Conservation (phyloP, 2,329 filamentous ascomycete genomes). For the Albophoma yamanashiensis region DNA sequence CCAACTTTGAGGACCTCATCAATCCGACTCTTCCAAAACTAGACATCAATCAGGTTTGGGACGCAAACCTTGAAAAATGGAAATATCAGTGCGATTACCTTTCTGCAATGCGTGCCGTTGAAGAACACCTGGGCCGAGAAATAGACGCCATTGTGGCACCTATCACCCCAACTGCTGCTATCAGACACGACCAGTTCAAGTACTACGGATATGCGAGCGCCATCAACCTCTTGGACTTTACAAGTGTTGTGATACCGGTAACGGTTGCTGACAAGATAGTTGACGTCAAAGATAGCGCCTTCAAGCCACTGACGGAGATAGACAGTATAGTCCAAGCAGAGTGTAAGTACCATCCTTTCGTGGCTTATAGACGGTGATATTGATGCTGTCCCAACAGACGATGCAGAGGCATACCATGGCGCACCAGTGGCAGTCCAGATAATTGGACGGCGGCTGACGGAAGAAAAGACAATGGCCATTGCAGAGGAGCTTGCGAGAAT, state of each 20-base stretch:
- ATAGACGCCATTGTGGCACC: conserved; percentile 29
- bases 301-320: conserved; percentile 9
- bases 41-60: conserved; percentile 14
- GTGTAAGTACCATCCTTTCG: conserved; percentile 7
- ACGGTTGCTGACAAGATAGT: conserved; percentile 27
- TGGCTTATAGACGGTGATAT: background rate
- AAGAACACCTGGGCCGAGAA: conserved; percentile 8
- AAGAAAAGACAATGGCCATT: conserved; percentile 18
- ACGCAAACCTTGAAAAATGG: conserved; percentile 20
- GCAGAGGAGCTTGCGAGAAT: conserved; percentile 22
- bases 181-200: conserved; percentile 23
- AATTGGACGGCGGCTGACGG: conserved; percentile 12
- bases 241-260: conserved; percentile 31
- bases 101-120: conserved; percentile 7
- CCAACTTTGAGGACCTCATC: conserved; percentile 15
- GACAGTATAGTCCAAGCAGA: conserved; percentile 12
- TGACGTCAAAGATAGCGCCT: conserved; percentile 14
- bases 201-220: conserved; percentile 25
- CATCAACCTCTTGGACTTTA: conserved; percentile 27
- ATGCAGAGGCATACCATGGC: conserved; percentile 13
- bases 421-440: conserved; percentile 14
- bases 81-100: conserved; percentile 22
- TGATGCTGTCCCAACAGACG: conserved; percentile 1
- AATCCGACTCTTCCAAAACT: conserved; percentile 10
- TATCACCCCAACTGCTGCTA: conserved; percentile 27